phyloP scores from a whole-genome alignment of 2,329 filamentous ascomycete genomes.

The Sporothrix curviconia region DNA sequence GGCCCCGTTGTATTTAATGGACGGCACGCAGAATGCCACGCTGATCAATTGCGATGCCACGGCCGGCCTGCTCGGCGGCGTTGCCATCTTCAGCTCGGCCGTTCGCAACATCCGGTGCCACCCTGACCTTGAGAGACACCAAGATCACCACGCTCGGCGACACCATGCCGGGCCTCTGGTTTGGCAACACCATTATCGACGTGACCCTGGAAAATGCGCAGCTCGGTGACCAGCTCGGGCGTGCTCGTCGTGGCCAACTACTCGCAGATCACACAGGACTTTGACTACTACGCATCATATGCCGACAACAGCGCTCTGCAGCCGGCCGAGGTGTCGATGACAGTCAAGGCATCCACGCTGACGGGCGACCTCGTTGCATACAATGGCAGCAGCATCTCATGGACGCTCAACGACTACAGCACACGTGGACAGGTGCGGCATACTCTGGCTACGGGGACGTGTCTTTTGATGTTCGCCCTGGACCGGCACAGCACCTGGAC shows the following conservation, averaged over 20 bases:
- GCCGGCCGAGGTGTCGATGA: background rate
- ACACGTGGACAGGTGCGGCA: slow-evolving; percentile 6
- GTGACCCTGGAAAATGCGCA: background rate
- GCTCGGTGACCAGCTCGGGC: background rate
- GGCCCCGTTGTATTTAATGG: slow-evolving; percentile 13
- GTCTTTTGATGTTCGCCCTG: slow-evolving; percentile 1
- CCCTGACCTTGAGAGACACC: background rate
- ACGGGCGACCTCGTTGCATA: slow-evolving; percentile 11
- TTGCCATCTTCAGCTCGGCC: slow-evolving; percentile 9
- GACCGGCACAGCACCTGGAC: slow-evolving; percentile 7
- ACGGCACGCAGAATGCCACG: slow-evolving; percentile 8
- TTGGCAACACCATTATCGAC: slow-evolving; percentile 13
- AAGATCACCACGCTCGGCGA: slow-evolving; percentile 1
- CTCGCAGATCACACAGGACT: slow-evolving; percentile 16
- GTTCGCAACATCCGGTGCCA: slow-evolving; percentile 1
- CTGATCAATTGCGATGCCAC: slow-evolving; percentile 12
- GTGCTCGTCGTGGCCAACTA: slow-evolving; percentile 12
- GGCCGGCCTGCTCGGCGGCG: slow-evolving; percentile 13
- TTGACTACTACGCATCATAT: slow-evolving; percentile 14
- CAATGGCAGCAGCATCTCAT: slow-evolving; percentile 10
- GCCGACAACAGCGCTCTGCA: slow-evolving; percentile 8
- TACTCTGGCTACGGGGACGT: background rate
- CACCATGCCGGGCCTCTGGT: slow-evolving; percentile 12
- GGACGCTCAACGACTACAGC: background rate
- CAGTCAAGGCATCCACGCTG: background rate